Evolutionary conservation across 2,329 filamentous ascomycete species (phyloP).

Genomic region (Aschersonia sp.): DNA sequence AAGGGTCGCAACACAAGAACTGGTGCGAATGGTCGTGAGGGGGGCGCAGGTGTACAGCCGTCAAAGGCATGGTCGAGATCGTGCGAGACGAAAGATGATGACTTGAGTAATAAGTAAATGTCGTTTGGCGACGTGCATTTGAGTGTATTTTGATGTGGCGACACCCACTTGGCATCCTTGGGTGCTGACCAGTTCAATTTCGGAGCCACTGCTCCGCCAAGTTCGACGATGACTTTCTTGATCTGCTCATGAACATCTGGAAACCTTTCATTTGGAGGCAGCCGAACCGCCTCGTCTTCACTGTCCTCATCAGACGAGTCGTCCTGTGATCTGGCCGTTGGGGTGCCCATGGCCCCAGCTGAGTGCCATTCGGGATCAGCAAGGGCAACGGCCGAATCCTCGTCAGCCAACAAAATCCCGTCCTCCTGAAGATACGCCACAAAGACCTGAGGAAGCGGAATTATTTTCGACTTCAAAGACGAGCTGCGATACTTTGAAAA

Average conservation of each 20-base stretch:
- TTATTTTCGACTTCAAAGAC: slow-evolving; percentile 74
- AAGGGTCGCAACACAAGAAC: slow-evolving; percentile 78
- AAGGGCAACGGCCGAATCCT: slow-evolving; percentile 39
- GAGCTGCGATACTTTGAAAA: slow-evolving; percentile 69
- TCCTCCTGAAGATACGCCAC: slow-evolving; percentile 81
- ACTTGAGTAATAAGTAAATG: slow-evolving; percentile 86
- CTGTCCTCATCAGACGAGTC: slow-evolving; percentile 31
- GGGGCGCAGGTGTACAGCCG: slow-evolving; percentile 33
- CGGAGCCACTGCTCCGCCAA: slow-evolving; percentile 76
- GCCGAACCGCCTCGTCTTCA: slow-evolving; percentile 22
- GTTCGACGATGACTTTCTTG: slow-evolving; percentile 59
- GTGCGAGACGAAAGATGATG: slow-evolving; percentile 86
- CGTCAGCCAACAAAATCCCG: slow-evolving; percentile 74
- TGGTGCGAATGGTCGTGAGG: slow-evolving; percentile 44
- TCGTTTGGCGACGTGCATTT: slow-evolving; percentile 83
- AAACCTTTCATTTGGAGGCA: slow-evolving; percentile 43
- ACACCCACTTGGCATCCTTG: slow-evolving; percentile 92
- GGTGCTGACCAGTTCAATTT: slow-evolving; percentile 97
- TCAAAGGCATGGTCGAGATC: slow-evolving; percentile 91
- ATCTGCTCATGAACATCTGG: slow-evolving; percentile 64
- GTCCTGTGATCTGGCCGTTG: slow-evolving; percentile 19
- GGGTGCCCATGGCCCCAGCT: slow-evolving; percentile 12
- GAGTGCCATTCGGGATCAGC: slow-evolving; percentile 39
- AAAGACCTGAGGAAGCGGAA: slow-evolving; percentile 62
- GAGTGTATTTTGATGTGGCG: slow-evolving; percentile 69